Percentiles rank a stretch among this genome's conserved stretches.
Evolutionary conservation across 2,329 filamentous ascomycete genomes (phyloP).

Genomic region (Trichoderma harzianum): DNA sequence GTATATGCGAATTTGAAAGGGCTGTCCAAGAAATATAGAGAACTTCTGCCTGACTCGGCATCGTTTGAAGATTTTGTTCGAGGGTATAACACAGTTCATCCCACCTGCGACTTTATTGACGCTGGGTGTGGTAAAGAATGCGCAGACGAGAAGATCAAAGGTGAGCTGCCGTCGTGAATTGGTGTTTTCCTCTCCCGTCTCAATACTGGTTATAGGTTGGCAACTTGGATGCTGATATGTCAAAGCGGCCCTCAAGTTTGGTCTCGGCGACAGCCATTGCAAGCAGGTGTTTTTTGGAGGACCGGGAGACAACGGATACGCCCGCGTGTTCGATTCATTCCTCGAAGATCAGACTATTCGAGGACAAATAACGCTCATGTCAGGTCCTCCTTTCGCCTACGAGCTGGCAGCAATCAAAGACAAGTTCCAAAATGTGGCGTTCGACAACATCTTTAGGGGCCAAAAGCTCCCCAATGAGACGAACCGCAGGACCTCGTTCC

Average conservation of each 20-base stretch:
- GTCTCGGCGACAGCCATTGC: slow-evolving; percentile 38
- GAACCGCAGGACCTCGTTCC: slow-evolving; percentile 22
- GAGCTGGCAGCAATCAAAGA: slow-evolving; percentile 34
- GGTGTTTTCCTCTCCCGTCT: neutral
- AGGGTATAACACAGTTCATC: slow-evolving; percentile 40
- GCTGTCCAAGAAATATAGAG: slow-evolving; percentile 33
- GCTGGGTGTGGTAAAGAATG: slow-evolving; percentile 43
- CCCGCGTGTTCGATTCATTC: slow-evolving; percentile 37
- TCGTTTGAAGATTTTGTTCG: slow-evolving; percentile 36
- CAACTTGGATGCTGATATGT: neutral
- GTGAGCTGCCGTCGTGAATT: slow-evolving; percentile 24
- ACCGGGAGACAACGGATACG: slow-evolving; percentile 41
- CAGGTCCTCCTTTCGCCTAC: slow-evolving; percentile 37
- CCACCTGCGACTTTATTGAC: slow-evolving; percentile 39
- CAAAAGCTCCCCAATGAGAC: slow-evolving; percentile 24
- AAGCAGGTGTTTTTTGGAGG: slow-evolving; percentile 40
- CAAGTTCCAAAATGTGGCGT: slow-evolving; percentile 26
- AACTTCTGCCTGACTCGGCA: slow-evolving; percentile 27
- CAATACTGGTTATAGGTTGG: neutral
- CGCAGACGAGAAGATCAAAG: slow-evolving; percentile 40
- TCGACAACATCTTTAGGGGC: slow-evolving; percentile 26
- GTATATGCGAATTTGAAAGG: slow-evolving; percentile 39
- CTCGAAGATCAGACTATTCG: slow-evolving; percentile 25
- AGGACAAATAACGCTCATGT: slow-evolving; percentile 35
- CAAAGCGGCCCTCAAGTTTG: slow-evolving; percentile 32